These are phyloP conservation scores for Backusella tarrabulga DNA, from an alignment of 192 early-diverging fungal species.

Conservation along the genomic window DNA sequence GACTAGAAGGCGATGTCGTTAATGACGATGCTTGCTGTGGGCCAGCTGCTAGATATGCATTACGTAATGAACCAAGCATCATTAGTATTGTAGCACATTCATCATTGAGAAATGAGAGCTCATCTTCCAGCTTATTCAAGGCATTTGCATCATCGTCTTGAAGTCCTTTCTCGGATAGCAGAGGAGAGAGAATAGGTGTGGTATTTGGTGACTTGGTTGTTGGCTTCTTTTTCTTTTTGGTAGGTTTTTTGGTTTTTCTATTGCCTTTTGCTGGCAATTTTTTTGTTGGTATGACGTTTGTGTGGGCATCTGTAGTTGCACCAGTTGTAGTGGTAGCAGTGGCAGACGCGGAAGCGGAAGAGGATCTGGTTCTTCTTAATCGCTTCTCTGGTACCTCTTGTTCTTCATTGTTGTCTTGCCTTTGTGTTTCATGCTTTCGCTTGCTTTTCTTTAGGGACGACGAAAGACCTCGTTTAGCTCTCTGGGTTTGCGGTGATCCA, in stretches of 20 bases:
- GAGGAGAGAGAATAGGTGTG: background rate
- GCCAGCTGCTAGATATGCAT: conserved; percentile 14
- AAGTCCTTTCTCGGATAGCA: background rate
- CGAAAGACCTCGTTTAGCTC: background rate
- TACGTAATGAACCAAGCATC: conserved; percentile 25
- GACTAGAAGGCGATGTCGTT: background rate
- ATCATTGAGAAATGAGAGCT: conserved; percentile 18
- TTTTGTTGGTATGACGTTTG: background rate
- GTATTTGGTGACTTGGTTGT: background rate
- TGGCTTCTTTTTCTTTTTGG: background rate
- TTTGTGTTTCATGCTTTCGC: background rate
- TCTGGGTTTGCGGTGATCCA: conserved; percentile 5
- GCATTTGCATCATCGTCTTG: background rate
- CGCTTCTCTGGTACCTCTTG: background rate
- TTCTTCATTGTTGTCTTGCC: background rate
- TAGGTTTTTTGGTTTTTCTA: background rate
- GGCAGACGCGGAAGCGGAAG: background rate
- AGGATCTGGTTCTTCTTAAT: background rate
- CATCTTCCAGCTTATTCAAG: background rate
- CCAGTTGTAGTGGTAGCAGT: background rate
- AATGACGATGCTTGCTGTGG: background rate
- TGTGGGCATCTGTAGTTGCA: background rate
- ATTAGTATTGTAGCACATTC: conserved; percentile 21
- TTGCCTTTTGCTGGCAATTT: background rate
- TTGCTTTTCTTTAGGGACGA: background rate